Conservation (phyloP, 345 rosid species). For the Cardamine resedifolia region DNA sequence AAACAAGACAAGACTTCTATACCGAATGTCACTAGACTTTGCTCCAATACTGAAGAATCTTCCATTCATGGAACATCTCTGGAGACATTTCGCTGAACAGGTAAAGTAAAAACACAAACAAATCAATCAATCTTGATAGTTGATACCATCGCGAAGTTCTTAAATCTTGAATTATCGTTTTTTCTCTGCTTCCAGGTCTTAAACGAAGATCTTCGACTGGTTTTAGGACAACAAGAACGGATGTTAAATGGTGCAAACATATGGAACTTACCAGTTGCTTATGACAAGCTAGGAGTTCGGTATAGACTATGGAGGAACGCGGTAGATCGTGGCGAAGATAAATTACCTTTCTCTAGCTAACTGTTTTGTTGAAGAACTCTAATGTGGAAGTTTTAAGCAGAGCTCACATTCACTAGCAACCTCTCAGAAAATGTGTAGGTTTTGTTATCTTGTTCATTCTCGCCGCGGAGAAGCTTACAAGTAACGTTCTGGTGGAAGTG, state of each 20-base stretch:
- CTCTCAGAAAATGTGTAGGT: constrained; percentile 15
- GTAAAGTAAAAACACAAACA: constrained; percentile 35
- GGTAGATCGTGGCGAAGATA: constrained; percentile 62
- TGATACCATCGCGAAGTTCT: not conserved
- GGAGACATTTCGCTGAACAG: constrained; percentile 97
- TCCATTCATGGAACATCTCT: constrained; percentile 82
- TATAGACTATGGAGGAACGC: constrained; percentile 89
- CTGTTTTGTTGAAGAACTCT: constrained; percentile 11
- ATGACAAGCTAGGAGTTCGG: constrained; percentile 96
- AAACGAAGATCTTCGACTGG: constrained; percentile 87
- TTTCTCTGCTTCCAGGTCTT: constrained; percentile 56
- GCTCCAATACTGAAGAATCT: constrained; percentile 78
- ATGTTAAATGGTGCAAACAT: constrained; percentile 86
- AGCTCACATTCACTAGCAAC: constrained; percentile 8
- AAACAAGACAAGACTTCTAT: constrained; percentile 74
- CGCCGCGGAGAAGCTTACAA: constrained; percentile 21
- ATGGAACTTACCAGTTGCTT: constrained; percentile 86
- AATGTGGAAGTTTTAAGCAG: constrained; percentile 26
- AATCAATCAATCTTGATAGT: constrained; percentile 1
- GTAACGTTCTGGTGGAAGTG: not conserved
- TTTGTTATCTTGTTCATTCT: constrained; percentile 7
- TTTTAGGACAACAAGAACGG: constrained; percentile 90
- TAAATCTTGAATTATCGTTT: not conserved
- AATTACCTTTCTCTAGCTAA: constrained; percentile 57
- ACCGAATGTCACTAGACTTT: constrained; percentile 95